Base-by-base conservation (phyloP, 164 flowering plant species). In the Echeveria elegans region DNA sequence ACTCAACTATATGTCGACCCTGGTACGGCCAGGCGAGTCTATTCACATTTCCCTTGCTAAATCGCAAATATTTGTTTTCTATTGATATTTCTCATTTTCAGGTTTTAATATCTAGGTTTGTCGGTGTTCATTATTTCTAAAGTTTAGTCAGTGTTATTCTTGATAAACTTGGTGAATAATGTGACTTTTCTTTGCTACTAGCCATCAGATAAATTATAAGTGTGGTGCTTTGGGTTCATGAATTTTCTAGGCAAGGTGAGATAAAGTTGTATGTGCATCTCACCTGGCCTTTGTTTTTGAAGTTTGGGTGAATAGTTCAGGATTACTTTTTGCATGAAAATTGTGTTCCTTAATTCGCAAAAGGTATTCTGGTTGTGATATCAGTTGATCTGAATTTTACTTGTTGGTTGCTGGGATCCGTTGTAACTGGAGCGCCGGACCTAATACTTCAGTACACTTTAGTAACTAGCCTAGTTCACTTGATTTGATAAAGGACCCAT, bases 1-100 rank as follows among this genome's bases (percentile, higher is more conserved):
- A 53, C 24, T 53, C 59, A 53, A 53, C 14, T 53, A 24, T 53
- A 24, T 53, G 59, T 53, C 30, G 59, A 53, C 15, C 59, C 59
- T 23, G 28, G 29, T 23, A 24, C 59, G 24, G 29, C 29, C 29
- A 53, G 59, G 59, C 24, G 30, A 53, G 59, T 24, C 28, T 53
- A 4, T 53, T 53, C 59, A 26, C 14, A 24, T 53, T 53, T 53
- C 15, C 59, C 30, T 24, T 29, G 30, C 30, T 23, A 6, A 2
- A 23, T 53, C 59, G 24, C 24, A 11, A 53, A 52, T 52, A n/a
- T 12, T 0, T 52, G 58, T 52, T 23, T 53, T 23, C n/a, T n/a
- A n/a, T n/a, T n/a, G n/a, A n/a, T 2, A 21, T 24, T 53, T 24
- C 23, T 12, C 5, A 24, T 26, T 53, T 24, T 24, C 24, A 24